Evolutionary conservation across 495 filamentous ascomycete species (phyloP).

Genomic region (Annulohypoxylon maeteangense): DNA sequence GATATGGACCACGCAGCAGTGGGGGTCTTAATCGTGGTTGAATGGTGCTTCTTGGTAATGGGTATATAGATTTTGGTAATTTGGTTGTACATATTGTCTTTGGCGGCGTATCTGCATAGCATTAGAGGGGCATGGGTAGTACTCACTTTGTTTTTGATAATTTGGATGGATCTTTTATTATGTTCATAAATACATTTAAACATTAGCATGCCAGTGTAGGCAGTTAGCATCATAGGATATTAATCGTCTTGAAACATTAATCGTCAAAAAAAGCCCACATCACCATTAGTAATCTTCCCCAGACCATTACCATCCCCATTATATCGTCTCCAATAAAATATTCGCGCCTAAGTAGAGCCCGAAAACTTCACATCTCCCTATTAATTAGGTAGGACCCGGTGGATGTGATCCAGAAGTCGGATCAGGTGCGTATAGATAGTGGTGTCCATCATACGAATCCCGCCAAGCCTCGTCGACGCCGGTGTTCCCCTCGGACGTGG

Average conservation of each 20-base stretch:
- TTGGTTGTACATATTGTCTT: neutral
- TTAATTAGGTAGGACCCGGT: neutral
- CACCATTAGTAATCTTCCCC: neutral
- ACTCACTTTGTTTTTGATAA: neutral
- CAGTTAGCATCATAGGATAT: neutral
- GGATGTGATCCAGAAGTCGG: neutral
- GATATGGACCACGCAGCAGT: conserved; percentile 51
- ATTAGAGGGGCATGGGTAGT: neutral
- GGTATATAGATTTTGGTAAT: neutral
- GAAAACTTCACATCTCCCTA: neutral
- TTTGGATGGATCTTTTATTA: neutral
- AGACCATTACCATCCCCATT: neutral
- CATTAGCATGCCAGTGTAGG: neutral
- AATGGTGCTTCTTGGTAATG: neutral
- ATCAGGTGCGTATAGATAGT: conserved; percentile 12
- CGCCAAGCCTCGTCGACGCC: conserved; percentile 21
- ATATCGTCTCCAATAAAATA: neutral
- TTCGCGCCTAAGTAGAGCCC: neutral
- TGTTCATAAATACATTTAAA: neutral
- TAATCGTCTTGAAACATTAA: neutral
- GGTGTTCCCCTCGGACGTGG: conserved; percentile 11
- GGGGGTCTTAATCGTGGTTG: neutral
- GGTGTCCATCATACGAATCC: conserved; percentile 7
- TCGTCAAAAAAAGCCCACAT: neutral
- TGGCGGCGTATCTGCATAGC: neutral